Conservation (phyloP, 129 eudicot species). For the Flaveria trinervia region DNA sequence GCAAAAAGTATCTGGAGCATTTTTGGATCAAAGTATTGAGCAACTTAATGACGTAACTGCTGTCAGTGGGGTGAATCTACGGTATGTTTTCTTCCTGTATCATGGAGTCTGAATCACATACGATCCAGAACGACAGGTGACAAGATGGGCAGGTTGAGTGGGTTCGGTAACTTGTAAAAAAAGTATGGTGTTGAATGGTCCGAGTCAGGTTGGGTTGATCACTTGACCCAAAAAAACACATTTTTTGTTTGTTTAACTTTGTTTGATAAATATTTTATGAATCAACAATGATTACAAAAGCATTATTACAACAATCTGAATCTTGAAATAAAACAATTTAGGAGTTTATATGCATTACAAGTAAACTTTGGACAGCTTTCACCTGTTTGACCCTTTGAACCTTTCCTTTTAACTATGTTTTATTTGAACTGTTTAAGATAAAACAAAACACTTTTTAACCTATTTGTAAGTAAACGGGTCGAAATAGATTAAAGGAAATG, state of each 20-base stretch:
- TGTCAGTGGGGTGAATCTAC: slow-evolving; percentile 87
- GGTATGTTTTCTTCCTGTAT: slow-evolving; percentile 40
- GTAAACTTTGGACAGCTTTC: neutral
- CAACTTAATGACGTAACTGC: slow-evolving; percentile 94
- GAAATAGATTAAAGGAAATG: neutral
- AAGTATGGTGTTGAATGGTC: neutral
- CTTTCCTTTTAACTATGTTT: neutral
- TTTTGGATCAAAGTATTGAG: slow-evolving; percentile 85
- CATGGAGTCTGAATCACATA: slow-evolving; percentile 11
- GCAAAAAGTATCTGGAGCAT: slow-evolving; percentile 75
- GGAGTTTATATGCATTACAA: neutral
- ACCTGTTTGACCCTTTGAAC: neutral
- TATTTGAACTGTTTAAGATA: neutral
- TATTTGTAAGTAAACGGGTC: neutral
- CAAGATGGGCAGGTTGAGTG: neutral
- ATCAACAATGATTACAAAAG: neutral
- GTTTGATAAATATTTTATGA: neutral
- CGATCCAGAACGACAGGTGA: neutral
- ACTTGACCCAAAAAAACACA: neutral
- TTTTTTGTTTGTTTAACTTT: neutral
- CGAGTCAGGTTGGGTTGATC: neutral
- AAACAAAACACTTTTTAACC: neutral
- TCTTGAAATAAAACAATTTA: neutral
- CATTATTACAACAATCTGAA: neutral
- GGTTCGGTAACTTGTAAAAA: neutral